Base-by-base conservation (phyloP, 108 stramenopile genomes). In the Phaeodactylum tricornutum region DNA sequence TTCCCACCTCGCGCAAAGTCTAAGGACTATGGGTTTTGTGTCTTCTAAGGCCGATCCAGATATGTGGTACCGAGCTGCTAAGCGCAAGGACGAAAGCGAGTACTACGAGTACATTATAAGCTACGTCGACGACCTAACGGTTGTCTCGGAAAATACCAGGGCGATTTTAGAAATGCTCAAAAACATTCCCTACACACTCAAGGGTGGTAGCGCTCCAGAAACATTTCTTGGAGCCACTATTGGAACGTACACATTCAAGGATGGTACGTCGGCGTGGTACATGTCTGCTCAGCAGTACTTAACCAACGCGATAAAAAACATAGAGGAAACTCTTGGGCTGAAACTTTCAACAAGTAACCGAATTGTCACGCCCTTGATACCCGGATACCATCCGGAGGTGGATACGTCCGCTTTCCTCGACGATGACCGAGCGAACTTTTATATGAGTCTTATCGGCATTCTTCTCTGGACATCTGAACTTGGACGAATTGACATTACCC, bases 51-150 rank as follows among this genome's bases (percentile, higher is more conserved):
- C 61, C n/a, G 54, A 55, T 25, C 43, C 44, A 1, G 53, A 53
- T 47, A 53, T 55, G 1, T 53, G 36, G 38, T 14, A 26, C 7
- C 21, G 45, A 22, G 35, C 53, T 17, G 22, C 3, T 20, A 27
- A 2, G 1, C 40, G 31, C 8, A 11, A 4, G 3, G 6, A 47
- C 37, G 61, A 53, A 11, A 25, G 17, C 2, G n/a, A 26, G 24
- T 62, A 62, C 43, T 55, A 55, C 39, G 61, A 62, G 55, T 42
- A 42, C 8, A 31, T 53, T 3, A 19, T 61, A 2, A 29, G 42
- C n/a, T 61, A 53, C 41, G 43, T 45, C 1, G 59, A 61, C 16
- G 59, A 61, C 23, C 38, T 61, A 2, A 19, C 53, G n/a, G 14
- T 9, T 7, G 16, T 71, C 53, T n/a, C n/a, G n/a, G n/a, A n/a